A percentile compares a stretch with the other conserved stretches of the same genome.
Conservation (phyloP, 805 yeast genomes). For the Starmerella kuoi region DNA sequence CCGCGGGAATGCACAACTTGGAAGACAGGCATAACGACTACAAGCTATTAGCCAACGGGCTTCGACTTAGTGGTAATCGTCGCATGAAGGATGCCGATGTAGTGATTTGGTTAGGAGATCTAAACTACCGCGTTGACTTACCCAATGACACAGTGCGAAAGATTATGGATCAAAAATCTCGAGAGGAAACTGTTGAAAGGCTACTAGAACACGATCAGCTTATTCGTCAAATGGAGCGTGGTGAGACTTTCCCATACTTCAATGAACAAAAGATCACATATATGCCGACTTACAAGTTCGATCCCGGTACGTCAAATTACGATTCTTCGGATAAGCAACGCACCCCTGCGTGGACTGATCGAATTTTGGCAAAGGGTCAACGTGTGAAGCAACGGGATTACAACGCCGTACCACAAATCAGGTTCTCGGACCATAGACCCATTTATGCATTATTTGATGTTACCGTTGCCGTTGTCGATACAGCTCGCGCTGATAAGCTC, state of each 20-base stretch:
- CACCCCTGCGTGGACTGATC: conserved; percentile 93
- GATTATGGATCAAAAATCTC: conserved; percentile 33
- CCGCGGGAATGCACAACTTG: conserved; percentile 76
- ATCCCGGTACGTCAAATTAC: conserved; percentile 65
- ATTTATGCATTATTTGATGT: conserved; percentile 70
- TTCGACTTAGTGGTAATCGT: conserved; percentile 66
- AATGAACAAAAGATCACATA: conserved; percentile 67
- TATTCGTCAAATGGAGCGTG: conserved; percentile 54
- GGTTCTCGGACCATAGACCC: conserved; percentile 82
- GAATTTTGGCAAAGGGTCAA: conserved; percentile 58
- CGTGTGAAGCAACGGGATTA: conserved; percentile 45
- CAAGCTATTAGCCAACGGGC: conserved; percentile 58
- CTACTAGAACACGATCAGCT: conserved; percentile 69
- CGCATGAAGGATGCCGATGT: conserved; percentile 73
- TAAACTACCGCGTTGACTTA: conserved; percentile 66
- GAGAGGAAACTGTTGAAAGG: conserved; percentile 15
- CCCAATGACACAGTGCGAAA: conserved; percentile 63
- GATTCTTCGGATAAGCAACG: conserved; percentile 88
- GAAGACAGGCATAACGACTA: conserved; percentile 82
- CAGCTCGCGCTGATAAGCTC: conserved; percentile 42
- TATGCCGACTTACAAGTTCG: conserved; percentile 85
- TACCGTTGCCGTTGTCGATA: conserved; percentile 57
- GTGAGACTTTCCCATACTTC: conserved; percentile 63
- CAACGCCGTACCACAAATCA: conserved; percentile 46
- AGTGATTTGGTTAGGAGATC: conserved; percentile 89